Evolutionary conservation across 345 rosid species (phyloP).

Genomic region (Sapria himalayana): DNA sequence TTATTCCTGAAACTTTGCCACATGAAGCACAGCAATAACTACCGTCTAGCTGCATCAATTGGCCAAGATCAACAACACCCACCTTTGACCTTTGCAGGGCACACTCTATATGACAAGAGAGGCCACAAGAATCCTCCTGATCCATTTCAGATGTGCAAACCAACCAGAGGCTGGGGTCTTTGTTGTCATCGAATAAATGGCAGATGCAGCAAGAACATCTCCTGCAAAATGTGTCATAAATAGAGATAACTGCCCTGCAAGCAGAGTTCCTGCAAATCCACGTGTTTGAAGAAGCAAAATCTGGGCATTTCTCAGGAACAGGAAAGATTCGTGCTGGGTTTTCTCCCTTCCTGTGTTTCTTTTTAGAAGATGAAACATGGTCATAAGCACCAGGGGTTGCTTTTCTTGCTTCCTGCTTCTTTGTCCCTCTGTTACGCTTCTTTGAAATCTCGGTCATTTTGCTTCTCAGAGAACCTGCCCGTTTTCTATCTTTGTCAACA

Average conservation of each 20-base stretch:
- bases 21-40: conserved; percentile 89
- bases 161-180: conserved; percentile 73
- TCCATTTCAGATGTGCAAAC: conserved; percentile 38
- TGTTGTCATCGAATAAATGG: conserved; percentile 75
- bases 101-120: conserved; percentile 88
- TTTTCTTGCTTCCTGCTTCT: conserved; percentile 49
- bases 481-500: conserved; percentile 30
- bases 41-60: conserved; percentile 67
- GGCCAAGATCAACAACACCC: conserved; percentile 69
- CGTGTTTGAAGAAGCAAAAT: conserved; percentile 24
- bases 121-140: conserved; percentile 54
- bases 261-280: conserved; percentile 65
- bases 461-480: conserved; percentile 34
- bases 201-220: conserved; percentile 97
- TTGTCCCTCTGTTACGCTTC: conserved; percentile 21
- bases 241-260: conserved; percentile 37
- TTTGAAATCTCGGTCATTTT: conserved; percentile 39
- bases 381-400: conserved; percentile 14
- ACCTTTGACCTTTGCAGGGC: conserved; percentile 65
- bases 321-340: conserved; percentile 26
- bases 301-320: conserved; percentile 21
- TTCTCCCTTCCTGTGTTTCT: conserved; percentile 51
- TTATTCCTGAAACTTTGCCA: conserved; percentile 87
- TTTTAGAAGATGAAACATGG: conserved; percentile 25
- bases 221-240: conserved; percentile 65